A percentile compares a stretch with the other conserved stretches of the same genome.
Evolutionary conservation across 2,329 filamentous ascomycete genomes (phyloP).

Genomic region (Alternaria viburni): DNA sequence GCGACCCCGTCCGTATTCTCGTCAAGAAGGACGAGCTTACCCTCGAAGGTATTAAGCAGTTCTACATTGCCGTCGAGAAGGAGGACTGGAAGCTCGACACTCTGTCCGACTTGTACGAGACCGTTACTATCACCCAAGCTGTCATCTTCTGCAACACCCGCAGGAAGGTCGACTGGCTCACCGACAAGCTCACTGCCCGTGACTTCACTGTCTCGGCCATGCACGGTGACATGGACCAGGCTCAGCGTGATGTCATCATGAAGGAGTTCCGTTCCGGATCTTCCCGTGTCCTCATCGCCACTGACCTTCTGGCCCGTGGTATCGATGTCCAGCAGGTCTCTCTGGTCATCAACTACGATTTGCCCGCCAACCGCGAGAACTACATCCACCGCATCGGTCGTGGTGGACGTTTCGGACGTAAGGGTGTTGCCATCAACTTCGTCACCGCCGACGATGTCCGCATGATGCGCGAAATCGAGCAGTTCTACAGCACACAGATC

Average conservation of each 20-base stretch:
- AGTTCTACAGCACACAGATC: slow-evolving; percentile 99
- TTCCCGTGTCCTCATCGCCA: slow-evolving; percentile 97
- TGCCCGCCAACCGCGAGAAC: slow-evolving; percentile 99
- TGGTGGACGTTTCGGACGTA: slow-evolving; percentile 99
- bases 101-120: slow-evolving; percentile 98
- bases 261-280: slow-evolving; percentile 99
- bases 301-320: slow-evolving; percentile 96
- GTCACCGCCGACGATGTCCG: slow-evolving; percentile 98
- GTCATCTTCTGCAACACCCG: slow-evolving; percentile 99
- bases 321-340: slow-evolving; percentile 99
- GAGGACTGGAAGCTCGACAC: slow-evolving; percentile 99
- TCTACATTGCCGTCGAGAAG: slow-evolving; percentile 99
- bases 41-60: slow-evolving; percentile 99
- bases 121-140: slow-evolving; percentile 97
- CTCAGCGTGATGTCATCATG: slow-evolving; percentile 98
- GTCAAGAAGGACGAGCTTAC: slow-evolving; percentile 99
- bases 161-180: slow-evolving; percentile 99
- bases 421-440: slow-evolving; percentile 99
- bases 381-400: slow-evolving; percentile 99
- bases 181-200: slow-evolving; percentile 96
- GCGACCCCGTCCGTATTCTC: slow-evolving; percentile 96
- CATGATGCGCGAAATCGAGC: slow-evolving; percentile 99
- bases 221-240: slow-evolving; percentile 99
- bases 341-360: slow-evolving; percentile 99
- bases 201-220: slow-evolving; percentile 99